These are phyloP conservation scores for Trichoderma erinaceum DNA, from an alignment of 495 filamentous ascomycete species.

Conservation along the genomic window DNA sequence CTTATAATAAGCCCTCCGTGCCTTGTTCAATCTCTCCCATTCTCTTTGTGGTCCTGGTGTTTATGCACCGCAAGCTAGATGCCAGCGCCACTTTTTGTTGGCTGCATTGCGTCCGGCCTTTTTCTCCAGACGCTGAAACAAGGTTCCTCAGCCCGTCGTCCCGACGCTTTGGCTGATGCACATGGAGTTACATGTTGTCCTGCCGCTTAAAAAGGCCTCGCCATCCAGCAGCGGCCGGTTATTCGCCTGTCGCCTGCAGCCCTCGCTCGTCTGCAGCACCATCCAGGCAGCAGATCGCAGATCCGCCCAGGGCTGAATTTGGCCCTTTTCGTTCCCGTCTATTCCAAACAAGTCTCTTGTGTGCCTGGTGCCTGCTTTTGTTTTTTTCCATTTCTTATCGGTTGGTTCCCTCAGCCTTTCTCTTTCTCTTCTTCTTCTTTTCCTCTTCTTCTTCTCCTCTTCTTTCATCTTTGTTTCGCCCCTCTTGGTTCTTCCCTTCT, in stretches of 20 bases:
- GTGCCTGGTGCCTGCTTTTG: neutral
- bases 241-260: constrained; percentile 11
- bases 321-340: neutral
- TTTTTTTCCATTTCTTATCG: neutral
- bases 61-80: too few species aligned
- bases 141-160: neutral
- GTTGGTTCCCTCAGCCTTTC: neutral
- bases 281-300: constrained; percentile 12
- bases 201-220: neutral
- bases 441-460: neutral
- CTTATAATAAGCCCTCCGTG: too few species aligned
- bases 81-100: neutral
- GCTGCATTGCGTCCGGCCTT: neutral
- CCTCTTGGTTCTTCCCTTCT: neutral
- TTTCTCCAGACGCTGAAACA: constrained; percentile 12
- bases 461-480: neutral
- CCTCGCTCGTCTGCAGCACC: constrained; percentile 4
- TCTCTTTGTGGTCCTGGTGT: too few species aligned
- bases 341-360: neutral
- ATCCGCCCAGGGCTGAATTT: constrained; percentile 10
- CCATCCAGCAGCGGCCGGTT: neutral
- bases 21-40: too few species aligned
- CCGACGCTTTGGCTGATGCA: constrained; percentile 9
- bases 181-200: neutral
- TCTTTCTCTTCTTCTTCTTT: neutral